Conservation (phyloP, 495 filamentous ascomycete species). For the Penicillium herquei region DNA sequence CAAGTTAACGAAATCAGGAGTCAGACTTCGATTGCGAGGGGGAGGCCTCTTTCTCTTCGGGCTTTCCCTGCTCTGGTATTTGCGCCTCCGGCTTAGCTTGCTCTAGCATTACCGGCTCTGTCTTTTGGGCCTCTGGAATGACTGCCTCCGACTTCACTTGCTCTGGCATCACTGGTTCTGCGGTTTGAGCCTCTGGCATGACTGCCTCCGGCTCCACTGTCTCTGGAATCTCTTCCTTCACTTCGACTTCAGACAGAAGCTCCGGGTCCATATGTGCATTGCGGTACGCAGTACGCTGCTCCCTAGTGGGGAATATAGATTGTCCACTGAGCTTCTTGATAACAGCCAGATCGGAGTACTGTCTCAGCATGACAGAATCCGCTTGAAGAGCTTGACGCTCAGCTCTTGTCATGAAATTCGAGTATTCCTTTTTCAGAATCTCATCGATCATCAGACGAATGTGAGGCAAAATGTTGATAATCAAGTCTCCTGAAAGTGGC, state of each 20-base stretch:
- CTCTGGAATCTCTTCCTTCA: too few relatives aligned
- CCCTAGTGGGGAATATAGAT: constrained; percentile 15
- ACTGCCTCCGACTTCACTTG: too few relatives aligned
- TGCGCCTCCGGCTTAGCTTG: background rate
- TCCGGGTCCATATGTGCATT: background rate
- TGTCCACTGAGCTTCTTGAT: background rate
- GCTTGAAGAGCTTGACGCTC: constrained; percentile 22
- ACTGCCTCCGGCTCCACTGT: too few relatives aligned
- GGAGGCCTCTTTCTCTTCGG: background rate
- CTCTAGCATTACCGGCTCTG: background rate
- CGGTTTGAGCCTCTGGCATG: too few relatives aligned
- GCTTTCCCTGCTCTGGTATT: background rate
- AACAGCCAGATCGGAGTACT: constrained; percentile 26
- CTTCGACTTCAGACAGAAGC: too few relatives aligned
- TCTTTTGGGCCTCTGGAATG: too few relatives aligned
- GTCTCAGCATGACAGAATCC: constrained; percentile 28
- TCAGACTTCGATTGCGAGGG: background rate
- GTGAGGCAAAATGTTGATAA: constrained; percentile 26
- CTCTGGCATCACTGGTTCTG: too few relatives aligned
- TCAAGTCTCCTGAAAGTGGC: constrained; percentile 11
- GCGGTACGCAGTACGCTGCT: constrained; percentile 14
- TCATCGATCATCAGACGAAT: constrained; percentile 31
- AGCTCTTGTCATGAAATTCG: constrained; percentile 24
- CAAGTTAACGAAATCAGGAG: background rate
- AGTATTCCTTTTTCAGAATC: constrained; percentile 24